phyloP scores from a whole-genome alignment of 1,284 basidiomycete species.

The Microbotryum lychnidis-dioicae region DNA sequence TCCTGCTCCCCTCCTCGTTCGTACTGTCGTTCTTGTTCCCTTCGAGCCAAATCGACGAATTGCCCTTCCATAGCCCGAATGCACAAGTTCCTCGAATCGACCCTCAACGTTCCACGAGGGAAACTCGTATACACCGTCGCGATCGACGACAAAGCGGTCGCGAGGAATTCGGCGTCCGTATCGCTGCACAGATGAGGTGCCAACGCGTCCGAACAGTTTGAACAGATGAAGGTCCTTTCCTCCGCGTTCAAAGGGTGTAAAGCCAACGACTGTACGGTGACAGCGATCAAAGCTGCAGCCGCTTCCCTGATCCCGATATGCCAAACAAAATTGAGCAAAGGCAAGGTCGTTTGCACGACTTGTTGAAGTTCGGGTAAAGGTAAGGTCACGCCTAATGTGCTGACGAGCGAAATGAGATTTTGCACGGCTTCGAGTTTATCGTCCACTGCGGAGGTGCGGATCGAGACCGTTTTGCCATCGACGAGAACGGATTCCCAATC shows the following conservation, averaged over 20 bases:
- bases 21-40: constrained; percentile 3
- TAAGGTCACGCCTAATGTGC: background rate
- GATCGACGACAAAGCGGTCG: background rate
- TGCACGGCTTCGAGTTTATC: constrained; percentile 8
- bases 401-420: constrained; percentile 6
- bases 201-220: constrained; percentile 9
- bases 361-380: background rate
- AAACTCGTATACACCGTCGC: background rate
- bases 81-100: background rate
- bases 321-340: constrained; percentile 10
- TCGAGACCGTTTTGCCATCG: background rate
- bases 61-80: constrained; percentile 8
- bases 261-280: background rate
- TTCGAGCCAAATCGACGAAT: background rate
- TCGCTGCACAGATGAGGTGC: constrained; percentile 5
- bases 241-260: background rate
- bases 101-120: background rate
- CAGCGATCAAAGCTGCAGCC: constrained; percentile 6
- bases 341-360: background rate
- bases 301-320: constrained; percentile 4
- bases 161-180: constrained; percentile 9
- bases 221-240: background rate
- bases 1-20: background rate
- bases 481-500: constrained; percentile 8
- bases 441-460: constrained; percentile 4